These are phyloP conservation scores for Colletotrichum graminicola DNA, from an alignment of 2,329 filamentous ascomycete genomes.

Conservation along the genomic window DNA sequence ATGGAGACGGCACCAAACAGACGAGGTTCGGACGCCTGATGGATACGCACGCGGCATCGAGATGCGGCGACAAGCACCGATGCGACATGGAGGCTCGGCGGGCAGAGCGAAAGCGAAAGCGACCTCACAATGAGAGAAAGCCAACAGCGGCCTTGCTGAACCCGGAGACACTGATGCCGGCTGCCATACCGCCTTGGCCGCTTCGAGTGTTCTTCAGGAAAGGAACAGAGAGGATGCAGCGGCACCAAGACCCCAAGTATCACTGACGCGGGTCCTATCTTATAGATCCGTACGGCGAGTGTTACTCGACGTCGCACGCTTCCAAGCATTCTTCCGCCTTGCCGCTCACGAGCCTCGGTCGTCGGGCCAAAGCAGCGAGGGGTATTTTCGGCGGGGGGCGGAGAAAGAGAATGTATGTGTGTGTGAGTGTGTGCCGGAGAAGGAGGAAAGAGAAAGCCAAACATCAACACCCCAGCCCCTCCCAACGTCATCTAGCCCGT, in stretches of 20 bases:
- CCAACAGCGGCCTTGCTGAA: slow-evolving; percentile 8
- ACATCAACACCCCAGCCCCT: background rate
- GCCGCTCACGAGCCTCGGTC: slow-evolving; percentile 23
- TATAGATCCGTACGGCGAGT: background rate
- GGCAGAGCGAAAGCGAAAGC: background rate
- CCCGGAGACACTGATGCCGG: background rate
- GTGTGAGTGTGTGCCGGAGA: background rate
- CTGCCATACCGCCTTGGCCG: background rate
- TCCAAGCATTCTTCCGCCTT: background rate
- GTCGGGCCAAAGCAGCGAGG: slow-evolving; percentile 21
- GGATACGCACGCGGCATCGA: background rate
- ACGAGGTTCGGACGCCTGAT: background rate
- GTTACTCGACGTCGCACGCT: too few species aligned
- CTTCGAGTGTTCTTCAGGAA: background rate
- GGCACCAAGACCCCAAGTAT: background rate
- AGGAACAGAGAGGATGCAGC: background rate
- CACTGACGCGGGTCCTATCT: background rate
- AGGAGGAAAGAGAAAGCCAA: slow-evolving; percentile 6
- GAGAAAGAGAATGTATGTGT: background rate
- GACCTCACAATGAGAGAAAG: slow-evolving; percentile 7
- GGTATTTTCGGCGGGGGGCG: background rate
- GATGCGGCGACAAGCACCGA: background rate
- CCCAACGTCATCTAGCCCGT: background rate
- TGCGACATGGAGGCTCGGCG: background rate
- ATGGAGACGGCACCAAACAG: background rate